A percentile compares a stretch with the other conserved stretches of the same genome.
These are phyloP conservation scores for Ophiostoma sp. DNA, from an alignment of 2,329 filamentous ascomycete species.

Conservation along the genomic window DNA sequence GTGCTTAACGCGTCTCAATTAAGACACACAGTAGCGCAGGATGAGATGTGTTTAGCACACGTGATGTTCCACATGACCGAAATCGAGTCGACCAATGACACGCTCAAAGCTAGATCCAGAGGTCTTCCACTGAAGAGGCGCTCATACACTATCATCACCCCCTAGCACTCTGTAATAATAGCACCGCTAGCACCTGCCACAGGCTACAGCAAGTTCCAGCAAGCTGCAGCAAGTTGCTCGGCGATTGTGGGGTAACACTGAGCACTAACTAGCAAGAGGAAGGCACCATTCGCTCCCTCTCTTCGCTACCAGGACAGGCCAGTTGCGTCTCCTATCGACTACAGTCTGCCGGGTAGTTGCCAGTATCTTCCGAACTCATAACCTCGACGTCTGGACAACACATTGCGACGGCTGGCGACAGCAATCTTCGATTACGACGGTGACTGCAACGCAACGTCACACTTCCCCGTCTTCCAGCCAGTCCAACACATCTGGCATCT, in stretches of 20 bases:
- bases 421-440: background rate
- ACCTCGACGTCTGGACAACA: background rate
- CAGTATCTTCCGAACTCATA: background rate
- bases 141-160: background rate
- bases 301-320: constrained; percentile 4
- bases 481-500: background rate
- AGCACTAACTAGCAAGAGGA: background rate
- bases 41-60: background rate
- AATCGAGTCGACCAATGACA: background rate
- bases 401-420: background rate
- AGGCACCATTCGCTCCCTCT: constrained; percentile 6
- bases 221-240: background rate
- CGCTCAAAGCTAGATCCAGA: constrained; percentile 21
- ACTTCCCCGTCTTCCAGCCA: background rate
- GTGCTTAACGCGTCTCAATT: constrained; percentile 7
- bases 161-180: background rate
- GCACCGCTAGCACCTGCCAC: background rate
- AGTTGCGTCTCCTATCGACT: constrained; percentile 14
- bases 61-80: background rate
- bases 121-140: constrained; percentile 14
- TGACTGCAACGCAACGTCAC: background rate
- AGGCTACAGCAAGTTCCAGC: background rate
- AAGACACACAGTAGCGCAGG: background rate
- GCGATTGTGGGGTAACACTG: constrained; percentile 20
- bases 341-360: background rate